These are phyloP conservation scores for Penicillium sp. DNA, from an alignment of 2,329 filamentous ascomycete species.

Conservation along the genomic window DNA sequence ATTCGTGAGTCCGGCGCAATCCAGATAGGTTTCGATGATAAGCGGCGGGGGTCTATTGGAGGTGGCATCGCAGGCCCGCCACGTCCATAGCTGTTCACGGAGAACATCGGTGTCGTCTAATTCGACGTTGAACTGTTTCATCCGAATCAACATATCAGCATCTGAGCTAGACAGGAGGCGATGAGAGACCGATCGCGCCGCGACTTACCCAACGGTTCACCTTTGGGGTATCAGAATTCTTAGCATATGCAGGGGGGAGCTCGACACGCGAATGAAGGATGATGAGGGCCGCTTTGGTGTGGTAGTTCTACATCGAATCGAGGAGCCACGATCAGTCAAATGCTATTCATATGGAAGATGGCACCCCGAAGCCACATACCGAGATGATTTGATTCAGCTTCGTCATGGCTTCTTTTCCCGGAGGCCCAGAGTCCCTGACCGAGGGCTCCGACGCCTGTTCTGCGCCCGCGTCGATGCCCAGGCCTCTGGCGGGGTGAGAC, in stretches of 20 bases:
- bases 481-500: conserved; percentile 51
- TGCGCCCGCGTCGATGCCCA: conserved; percentile 53
- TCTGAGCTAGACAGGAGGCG: background rate
- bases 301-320: conserved; percentile 70
- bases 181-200: background rate
- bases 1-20: conserved; percentile 73
- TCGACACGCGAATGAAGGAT: conserved; percentile 79
- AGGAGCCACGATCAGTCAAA: conserved; percentile 17
- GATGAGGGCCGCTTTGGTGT: conserved; percentile 81
- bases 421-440: conserved; percentile 46
- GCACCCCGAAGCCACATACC: conserved; percentile 52
- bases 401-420: conserved; percentile 67
- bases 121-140: conserved; percentile 85
- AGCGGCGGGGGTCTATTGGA: conserved; percentile 78
- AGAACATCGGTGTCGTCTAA: conserved; percentile 91
- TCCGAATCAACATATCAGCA: conserved; percentile 2
- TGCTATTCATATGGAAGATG: background rate
- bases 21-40: conserved; percentile 87
- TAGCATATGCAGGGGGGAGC: conserved; percentile 60
- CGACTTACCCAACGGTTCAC: conserved; percentile 82
- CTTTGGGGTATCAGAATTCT: conserved; percentile 61
- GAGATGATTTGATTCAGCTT: conserved; percentile 94
- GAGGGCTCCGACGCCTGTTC: conserved; percentile 30
- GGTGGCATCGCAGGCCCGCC: conserved; percentile 77
- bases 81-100: conserved; percentile 74